Evolutionary conservation across 2,329 filamentous ascomycete genomes (phyloP), one percentile per base, ranked within the genome.

Genomic region (Aspergillus nomiae): DNA sequence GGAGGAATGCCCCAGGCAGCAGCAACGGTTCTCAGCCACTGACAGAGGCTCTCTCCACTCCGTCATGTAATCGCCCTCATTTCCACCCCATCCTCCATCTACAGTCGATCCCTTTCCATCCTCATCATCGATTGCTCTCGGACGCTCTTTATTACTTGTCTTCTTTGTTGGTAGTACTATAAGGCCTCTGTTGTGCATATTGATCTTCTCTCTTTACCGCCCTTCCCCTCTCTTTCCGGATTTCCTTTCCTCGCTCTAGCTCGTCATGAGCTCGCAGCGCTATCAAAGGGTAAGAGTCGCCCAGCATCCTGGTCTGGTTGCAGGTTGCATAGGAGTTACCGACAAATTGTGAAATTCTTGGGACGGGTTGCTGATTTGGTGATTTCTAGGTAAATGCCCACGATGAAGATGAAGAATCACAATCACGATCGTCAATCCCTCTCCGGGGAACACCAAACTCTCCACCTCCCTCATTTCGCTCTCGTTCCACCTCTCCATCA

Each of bases 401-500:
- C 41, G 77, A 80, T 68, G 80, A 81, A 60, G 77, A 82, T 51
- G 77, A 80, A 51, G 72, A 72, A 53, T 59, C 67, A 30, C 69
- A 75, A 53, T 71, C 75, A 50, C 74, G 75, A 66, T 75, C 69
- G 61, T 67, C 72, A 58, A 70, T 73, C 56, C 69, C 71, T 63
- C 69, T 71, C 36, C 72, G 68, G 63, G 60, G 69, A 51, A 71
- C 73, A 32, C 76, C 79, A 34, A 76, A 75, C 48, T 83, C 81
- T 67, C 80, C 80, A 59, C 80, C 80, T 43, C 94, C 94, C 2
- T 97, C 94, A 1, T 98, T 97, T 79, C 92, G 89, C 76, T 97
- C 94, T 54, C 88, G 91, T 74, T 85, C 90, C 36, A 92, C 92
- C 1, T 94, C 91, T 41, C 86, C 85, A 36, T 77, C 82, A 24